Base-by-base conservation (phyloP, 345 rosid genomes). In the Euclidium syriacum region DNA sequence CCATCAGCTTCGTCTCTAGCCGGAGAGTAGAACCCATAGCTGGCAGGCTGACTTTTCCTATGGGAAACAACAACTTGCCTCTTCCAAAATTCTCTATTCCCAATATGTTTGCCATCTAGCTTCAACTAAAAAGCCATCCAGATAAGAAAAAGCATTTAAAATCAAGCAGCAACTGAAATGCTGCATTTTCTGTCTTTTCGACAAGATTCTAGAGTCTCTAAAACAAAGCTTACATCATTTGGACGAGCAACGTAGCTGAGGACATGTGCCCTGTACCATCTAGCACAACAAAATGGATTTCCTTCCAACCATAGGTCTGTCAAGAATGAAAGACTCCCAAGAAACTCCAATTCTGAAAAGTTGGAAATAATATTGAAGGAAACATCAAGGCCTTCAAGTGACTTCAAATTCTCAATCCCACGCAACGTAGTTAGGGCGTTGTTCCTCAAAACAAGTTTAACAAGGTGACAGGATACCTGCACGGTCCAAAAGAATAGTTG, bases 321-420 rank as follows among this genome's bases (percentile, higher is more conserved):
- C 47, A 95, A 75, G 60, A 70, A 78, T 55, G 86, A 78, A 64
- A 87, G 87, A 75, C 78, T 69, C 3, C 76, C 68, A 67, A 95
- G 85, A 75, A 81, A 74, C 79, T 95, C 97, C 71, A 95, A 58
- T 80, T 87, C 99, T 71, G 85, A 77, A 76, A 90, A 86, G 72
- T 77, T 82, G 78, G 97, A 88, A 78, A 95, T 77, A 52, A 87
- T 73, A 76, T 95, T 95, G 85, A 79, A 90, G 80, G 95, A 95
- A 75, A 88, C 75, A 77, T 95, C 99, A 79, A 95, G 94, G 71
- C 81, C 96, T 80, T 88, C 99, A 52, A 88, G 96, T 29, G 92
- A 84, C 86, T 90, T 88, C 90, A 86, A 78, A 74, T 88, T 90
- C 83, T 85, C 97, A 74, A 95, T 84, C 73, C 96, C 99, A 72